These are phyloP conservation scores for Thymus mandschuricus DNA, from an alignment of 257 asterid species.

Conservation along the genomic window DNA sequence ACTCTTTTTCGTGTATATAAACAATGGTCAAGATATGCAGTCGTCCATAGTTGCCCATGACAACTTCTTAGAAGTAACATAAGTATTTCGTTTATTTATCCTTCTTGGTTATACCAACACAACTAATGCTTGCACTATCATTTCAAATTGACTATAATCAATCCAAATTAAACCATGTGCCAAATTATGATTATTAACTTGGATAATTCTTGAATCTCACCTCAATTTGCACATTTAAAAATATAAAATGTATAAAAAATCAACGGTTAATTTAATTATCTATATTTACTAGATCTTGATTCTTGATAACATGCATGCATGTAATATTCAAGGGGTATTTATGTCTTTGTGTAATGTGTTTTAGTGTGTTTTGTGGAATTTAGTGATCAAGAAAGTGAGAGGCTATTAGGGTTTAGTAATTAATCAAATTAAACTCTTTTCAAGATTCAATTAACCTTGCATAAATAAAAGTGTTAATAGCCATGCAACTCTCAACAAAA, in stretches of 20 bases:
- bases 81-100: conserved; percentile 1
- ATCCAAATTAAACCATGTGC: neutral
- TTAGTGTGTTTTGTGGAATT: conserved; percentile 6
- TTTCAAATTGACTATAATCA: neutral
- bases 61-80: neutral
- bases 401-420: neutral
- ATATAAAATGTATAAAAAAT: neutral
- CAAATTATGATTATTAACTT: neutral
- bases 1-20: too few species aligned
- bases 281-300: neutral
- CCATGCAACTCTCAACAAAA: neutral
- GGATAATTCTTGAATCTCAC: neutral
- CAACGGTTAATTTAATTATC: neutral
- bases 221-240: neutral
- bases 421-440: neutral
- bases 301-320: neutral
- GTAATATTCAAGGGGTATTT: neutral
- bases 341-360: neutral
- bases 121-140: neutral
- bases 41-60: conserved; percentile 4
- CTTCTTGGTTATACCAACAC: neutral
- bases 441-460: neutral
- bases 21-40: neutral
- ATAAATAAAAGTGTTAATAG: neutral
- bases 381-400: neutral